Evolutionary conservation across 306 rosid species (phyloP).

Genomic region (Psophocarpus tetragonolobus): DNA sequence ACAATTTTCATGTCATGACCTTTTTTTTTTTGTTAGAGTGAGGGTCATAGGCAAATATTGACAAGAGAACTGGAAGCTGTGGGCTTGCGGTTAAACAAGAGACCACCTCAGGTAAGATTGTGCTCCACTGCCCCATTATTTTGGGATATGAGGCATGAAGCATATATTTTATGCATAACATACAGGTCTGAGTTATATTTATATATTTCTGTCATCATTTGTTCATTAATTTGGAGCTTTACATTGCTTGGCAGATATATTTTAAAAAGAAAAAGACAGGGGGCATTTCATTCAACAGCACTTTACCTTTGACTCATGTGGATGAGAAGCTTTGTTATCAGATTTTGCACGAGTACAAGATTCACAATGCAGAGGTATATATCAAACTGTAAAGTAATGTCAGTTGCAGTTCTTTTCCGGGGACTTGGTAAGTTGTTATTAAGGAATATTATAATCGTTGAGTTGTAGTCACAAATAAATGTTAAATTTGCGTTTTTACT

Average conservation of each 20-base stretch:
- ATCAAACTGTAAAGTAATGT: conserved; percentile 2
- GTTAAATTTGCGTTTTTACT: neutral
- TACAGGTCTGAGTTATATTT: conserved; percentile 23
- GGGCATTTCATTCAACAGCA: conserved; percentile 97
- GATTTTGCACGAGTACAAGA: conserved; percentile 98
- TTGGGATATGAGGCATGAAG: conserved; percentile 1
- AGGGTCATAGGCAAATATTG: conserved; percentile 98
- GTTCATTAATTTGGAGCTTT: conserved; percentile 26
- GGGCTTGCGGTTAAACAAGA: conserved; percentile 92
- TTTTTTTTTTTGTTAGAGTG: conserved; percentile 63
- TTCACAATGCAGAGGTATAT: conserved; percentile 98
- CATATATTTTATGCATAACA: neutral
- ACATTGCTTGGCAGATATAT: conserved; percentile 72
- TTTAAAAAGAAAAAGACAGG: conserved; percentile 98
- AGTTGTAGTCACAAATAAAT: neutral
- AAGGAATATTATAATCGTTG: neutral
- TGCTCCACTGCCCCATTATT: conserved; percentile 22
- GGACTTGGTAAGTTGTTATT: conserved; percentile 1
- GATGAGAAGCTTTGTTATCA: conserved; percentile 99
- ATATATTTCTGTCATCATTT: neutral
- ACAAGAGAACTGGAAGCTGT: conserved; percentile 98
- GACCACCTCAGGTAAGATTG: conserved; percentile 87
- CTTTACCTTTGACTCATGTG: conserved; percentile 86
- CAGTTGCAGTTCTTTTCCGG: conserved; percentile 17
- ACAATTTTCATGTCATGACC: conserved; percentile 18